Base-by-base conservation (phyloP, 805 yeast genomes). In the Danielozyma ontarioensis region DNA sequence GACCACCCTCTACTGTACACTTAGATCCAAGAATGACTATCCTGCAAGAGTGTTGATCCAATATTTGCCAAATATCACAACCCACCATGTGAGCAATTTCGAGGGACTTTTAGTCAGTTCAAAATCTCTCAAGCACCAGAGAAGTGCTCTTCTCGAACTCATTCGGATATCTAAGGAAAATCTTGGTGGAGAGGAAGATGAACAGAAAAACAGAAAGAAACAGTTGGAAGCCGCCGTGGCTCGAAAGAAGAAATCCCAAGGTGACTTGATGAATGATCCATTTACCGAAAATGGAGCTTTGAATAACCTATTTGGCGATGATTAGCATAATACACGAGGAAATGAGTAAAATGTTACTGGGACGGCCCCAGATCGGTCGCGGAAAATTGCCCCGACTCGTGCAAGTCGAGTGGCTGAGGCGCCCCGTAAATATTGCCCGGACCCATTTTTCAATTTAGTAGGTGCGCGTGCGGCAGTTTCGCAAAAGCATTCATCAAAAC, bases 121-220 rank as follows among this genome's bases (percentile, higher is more conserved):
- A n/a, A 74, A 79, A 53, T 71, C 79, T 29, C 63, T 82, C 44
- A 74, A 88, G 41, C 93, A 84, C 47, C 95, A 87, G 61, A 70
- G 95, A 41, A 78, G 83, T 16, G 78, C 87, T 17, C 72, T 89
- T 58, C 58, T 86, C 39, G 93, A 84, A 40, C 77, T 86, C 53
- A 68, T 89, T n/a, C 71, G 77, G 31, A 69, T 74, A 35, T 75
- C 83, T 14, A 78, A 77, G 41, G 76, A 67, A 44, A 47, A 46
- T 24, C 32, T 41, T 8, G 51, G 47, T 6, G 59, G 58, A 25
- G 68, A 62, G 6, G 67, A 59, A 17, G 70, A 63, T 15, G 67
- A 59, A 31, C 70, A 62, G 59, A 63, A 55, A 53, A 74, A 60
- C 51, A 70, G 76, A 51, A 70, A 60, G 49, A 75, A 64, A 56